Evolutionary conservation across 2,329 filamentous ascomycete genomes (phyloP), one percentile per base, ranked within the genome.

Genomic region (Alternaria sp.): DNA sequence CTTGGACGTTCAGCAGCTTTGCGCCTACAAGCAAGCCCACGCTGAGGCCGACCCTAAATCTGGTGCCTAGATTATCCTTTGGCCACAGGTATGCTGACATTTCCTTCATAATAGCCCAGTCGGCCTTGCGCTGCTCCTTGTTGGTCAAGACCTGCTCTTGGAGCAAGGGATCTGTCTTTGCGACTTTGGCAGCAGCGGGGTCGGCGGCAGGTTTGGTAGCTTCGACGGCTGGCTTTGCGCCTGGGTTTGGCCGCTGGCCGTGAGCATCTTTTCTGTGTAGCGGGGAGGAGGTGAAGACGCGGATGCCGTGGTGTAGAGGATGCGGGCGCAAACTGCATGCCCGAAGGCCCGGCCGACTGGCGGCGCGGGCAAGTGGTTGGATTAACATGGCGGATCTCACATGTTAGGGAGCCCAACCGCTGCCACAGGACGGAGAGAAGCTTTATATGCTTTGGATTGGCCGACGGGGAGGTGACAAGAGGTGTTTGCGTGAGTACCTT

Each of bases 41-140:
- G n/a, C 94, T 93, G 49, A 97, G 81, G 11, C 91, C 87, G 34
- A 99, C 95, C 64, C 95, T 89, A 64, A 94, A 81, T 77, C 96
- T 92, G 4, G 93, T 96, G 57, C 89, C 89, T 72, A 92, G 79
- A 74, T 91, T 92, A 78, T 94, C 89, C 83, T 95, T 97, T 22
- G 95, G 95, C 95, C 95, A 99, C 22, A 99, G 83, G 79, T 99
- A 99, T 64, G 90, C 90, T 62, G 91, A 90, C 94, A 99, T 98
- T 79, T 99, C 94, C 81, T 92, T 96, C 85, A 99, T 95, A 69
- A 99, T 99, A 49, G 94, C 94, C 94, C 94, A 97, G 76, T 99
- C 95, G 9, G 94, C 94, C 81, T 94, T 96, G 71, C 95, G 89
- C 85, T 99, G 96, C 81, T 97, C 92, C 71, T 94, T 89, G 20